Percentiles rank a stretch among this genome's conserved stretches.
These are phyloP conservation scores for Cucurbita pepo DNA, from an alignment of 306 rosid genomes.

Conservation along the genomic window DNA sequence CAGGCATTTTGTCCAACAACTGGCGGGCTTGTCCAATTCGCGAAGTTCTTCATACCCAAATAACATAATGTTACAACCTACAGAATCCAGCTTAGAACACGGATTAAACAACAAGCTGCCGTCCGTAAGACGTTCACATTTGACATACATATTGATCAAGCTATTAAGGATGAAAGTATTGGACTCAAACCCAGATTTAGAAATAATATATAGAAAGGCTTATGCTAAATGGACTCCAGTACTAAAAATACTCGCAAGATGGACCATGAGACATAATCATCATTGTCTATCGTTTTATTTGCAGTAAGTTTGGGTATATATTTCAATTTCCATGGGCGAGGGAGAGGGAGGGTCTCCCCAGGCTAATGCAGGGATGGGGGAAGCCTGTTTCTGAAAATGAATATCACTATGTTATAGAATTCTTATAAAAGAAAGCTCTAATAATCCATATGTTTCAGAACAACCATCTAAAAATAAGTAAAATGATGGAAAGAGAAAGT, in stretches of 20 bases:
- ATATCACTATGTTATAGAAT: neutral
- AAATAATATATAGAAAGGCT: no score
- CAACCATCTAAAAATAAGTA: conserved; percentile 6
- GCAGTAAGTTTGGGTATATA: conserved; percentile 16
- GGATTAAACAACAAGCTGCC: conserved; percentile 36
- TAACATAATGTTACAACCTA: conserved; percentile 74
- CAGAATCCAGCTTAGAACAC: conserved; percentile 30
- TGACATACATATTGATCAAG: conserved; percentile 62
- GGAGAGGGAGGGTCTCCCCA: neutral
- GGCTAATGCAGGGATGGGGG: conserved; percentile 3
- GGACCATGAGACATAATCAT: neutral
- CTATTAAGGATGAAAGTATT: conserved; percentile 51
- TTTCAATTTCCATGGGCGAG: conserved; percentile 11
- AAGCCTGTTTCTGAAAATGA: conserved; percentile 13
- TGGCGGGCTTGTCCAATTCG: conserved; percentile 38
- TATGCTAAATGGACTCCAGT: no score
- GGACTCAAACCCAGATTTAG: conserved; percentile 44
- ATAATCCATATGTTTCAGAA: conserved; percentile 1
- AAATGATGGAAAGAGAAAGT: conserved; percentile 13
- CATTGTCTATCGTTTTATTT: conserved; percentile 12
- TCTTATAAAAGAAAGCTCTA: conserved; percentile 9
- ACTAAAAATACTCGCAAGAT: neutral
- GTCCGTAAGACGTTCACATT: conserved; percentile 34
- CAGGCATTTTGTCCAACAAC: conserved; percentile 57
- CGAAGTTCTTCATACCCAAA: conserved; percentile 48